Evolutionary conservation across 163 green algal genomes (phyloP).

Genomic region (Scenedesmus sp.): DNA sequence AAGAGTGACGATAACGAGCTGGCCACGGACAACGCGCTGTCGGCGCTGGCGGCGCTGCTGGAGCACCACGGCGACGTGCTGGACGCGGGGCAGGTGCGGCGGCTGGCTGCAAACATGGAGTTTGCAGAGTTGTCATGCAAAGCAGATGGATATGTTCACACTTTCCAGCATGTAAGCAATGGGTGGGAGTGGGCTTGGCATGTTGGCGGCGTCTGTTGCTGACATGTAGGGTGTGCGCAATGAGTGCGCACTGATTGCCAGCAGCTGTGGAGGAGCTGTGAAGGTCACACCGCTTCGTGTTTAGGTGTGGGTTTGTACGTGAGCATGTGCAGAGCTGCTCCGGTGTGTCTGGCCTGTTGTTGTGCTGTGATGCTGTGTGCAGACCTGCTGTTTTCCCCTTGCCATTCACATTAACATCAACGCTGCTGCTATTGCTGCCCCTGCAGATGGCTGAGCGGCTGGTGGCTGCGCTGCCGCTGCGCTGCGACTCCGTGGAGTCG

Average conservation of each 20-base stretch:
- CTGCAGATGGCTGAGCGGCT: slow-evolving; percentile 54
- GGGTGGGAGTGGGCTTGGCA: too few relatives aligned
- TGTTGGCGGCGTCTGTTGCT: too few relatives aligned
- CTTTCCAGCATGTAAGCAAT: too few relatives aligned
- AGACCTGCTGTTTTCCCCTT: neutral
- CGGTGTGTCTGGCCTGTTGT: too few relatives aligned
- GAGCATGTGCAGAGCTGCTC: too few relatives aligned
- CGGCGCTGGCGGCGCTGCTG: slow-evolving; percentile 84
- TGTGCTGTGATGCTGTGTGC: neutral
- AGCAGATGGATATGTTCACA: too few relatives aligned
- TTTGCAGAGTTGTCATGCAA: neutral
- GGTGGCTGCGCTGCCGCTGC: slow-evolving; percentile 77
- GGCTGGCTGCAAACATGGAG: neutral
- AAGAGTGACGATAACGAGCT: slow-evolving; percentile 83
- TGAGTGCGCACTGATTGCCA: too few relatives aligned
- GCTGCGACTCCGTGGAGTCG: slow-evolving; percentile 79
- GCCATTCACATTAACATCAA: too few relatives aligned
- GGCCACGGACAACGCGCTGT: slow-evolving; percentile 88
- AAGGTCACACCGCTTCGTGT: too few relatives aligned
- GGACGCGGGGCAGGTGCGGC: slow-evolving; percentile 56
- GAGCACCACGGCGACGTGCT: slow-evolving; percentile 71
- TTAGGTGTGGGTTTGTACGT: too few relatives aligned
- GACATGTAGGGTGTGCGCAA: too few relatives aligned
- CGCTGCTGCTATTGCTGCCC: neutral
- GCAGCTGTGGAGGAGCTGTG: too few relatives aligned